Evolutionary conservation across 2,329 filamentous ascomycete species (phyloP).

Genomic region (Acephala macrosclerotiorum): DNA sequence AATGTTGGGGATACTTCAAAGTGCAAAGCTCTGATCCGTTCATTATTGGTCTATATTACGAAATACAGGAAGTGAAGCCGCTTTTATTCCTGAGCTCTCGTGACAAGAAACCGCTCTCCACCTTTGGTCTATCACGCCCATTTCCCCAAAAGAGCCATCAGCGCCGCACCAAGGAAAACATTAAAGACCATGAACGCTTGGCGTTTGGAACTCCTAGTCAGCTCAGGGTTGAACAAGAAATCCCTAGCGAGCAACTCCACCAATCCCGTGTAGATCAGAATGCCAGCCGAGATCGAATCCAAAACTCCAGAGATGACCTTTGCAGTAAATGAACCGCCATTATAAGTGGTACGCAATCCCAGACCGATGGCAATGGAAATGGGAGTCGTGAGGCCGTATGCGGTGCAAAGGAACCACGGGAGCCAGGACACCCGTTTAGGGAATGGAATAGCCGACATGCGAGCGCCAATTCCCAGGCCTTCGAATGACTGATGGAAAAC

Average conservation of each 20-base stretch:
- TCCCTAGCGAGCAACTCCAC: conserved; percentile 58
- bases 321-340: conserved; percentile 50
- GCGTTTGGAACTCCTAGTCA: conserved; percentile 48
- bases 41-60: too few relatives aligned
- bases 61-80: too few relatives aligned
- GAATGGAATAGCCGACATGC: conserved; percentile 64
- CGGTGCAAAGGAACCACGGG: conserved; percentile 56
- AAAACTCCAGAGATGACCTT: conserved; percentile 54
- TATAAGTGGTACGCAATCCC: conserved; percentile 52
- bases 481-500: conserved; percentile 71
- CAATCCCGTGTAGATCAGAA: conserved; percentile 57
- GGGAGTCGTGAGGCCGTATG: conserved; percentile 60
- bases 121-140: conserved; percentile 55
- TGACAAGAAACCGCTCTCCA: too few relatives aligned
- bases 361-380: conserved; percentile 58
- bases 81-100: too few relatives aligned
- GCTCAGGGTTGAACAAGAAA: conserved; percentile 55
- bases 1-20: too few relatives aligned
- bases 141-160: conserved; percentile 59
- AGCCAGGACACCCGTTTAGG: conserved; percentile 50
- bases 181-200: conserved; percentile 52
- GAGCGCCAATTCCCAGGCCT: conserved; percentile 66
- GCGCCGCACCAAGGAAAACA: conserved; percentile 49
- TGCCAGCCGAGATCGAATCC: conserved; percentile 55
- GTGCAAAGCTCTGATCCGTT: too few relatives aligned